These are phyloP conservation scores for Candida schatavii DNA, from an alignment of 805 yeast species.

Conservation along the genomic window DNA sequence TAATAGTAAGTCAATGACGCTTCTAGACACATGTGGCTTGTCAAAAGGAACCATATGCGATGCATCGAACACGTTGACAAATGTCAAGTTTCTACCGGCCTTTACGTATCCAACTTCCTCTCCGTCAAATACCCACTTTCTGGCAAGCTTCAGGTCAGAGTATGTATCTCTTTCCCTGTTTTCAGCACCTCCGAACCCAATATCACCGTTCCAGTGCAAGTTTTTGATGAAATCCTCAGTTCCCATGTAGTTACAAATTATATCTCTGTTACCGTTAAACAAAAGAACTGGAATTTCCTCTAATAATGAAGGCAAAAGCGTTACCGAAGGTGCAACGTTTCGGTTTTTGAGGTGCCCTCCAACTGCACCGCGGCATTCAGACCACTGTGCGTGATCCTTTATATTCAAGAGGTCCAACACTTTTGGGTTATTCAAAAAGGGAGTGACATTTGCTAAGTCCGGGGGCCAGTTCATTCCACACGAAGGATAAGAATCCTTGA, in stretches of 20 bases:
- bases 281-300: constrained; percentile 60
- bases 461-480: constrained; percentile 96
- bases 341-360: constrained; percentile 48
- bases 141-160: constrained; percentile 1
- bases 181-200: constrained; percentile 46
- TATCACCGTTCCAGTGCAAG: constrained; percentile 61
- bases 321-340: constrained; percentile 57
- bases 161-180: background rate
- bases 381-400: constrained; percentile 53
- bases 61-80: constrained; percentile 67
- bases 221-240: constrained; percentile 62
- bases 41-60: constrained; percentile 96
- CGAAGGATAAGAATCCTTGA: constrained; percentile 70
- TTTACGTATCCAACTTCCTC: constrained; percentile 36
- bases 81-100: constrained; percentile 68
- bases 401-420: constrained; percentile 54
- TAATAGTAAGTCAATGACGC: constrained; percentile 56
- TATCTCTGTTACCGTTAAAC: constrained; percentile 85
- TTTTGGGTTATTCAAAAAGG: constrained; percentile 46
- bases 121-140: constrained; percentile 46
- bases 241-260: constrained; percentile 82
- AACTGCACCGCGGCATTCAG: constrained; percentile 72
- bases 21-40: constrained; percentile 64
- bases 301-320: constrained; percentile 64
- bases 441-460: constrained; percentile 46